Evolutionary conservation across 495 filamentous ascomycete species (phyloP).

Genomic region (Neurospora sp.): DNA sequence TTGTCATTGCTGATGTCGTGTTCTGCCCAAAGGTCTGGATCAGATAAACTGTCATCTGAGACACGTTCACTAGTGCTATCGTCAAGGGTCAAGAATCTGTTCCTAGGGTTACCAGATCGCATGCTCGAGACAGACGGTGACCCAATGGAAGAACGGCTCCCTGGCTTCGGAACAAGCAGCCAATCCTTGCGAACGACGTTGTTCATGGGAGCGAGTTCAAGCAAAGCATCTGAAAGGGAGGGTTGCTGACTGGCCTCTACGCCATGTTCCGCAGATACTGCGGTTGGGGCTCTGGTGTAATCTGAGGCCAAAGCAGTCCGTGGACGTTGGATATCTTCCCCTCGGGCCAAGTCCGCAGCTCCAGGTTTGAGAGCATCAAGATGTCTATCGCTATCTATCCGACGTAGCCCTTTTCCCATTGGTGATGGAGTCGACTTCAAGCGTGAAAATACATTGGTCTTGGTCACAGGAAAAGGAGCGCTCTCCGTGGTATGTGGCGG

Average conservation of each 20-base stretch:
- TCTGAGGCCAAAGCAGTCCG: not conserved
- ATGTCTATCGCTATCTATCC: slow-evolving; percentile 12
- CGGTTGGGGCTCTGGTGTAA: not conserved
- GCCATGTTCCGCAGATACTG: not conserved
- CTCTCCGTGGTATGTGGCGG: not conserved
- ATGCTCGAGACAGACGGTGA: slow-evolving; percentile 16
- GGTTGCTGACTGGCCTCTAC: not conserved
- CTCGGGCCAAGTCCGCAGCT: not conserved
- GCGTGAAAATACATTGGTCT: not conserved
- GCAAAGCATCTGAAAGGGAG: not conserved
- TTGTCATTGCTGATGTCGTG: not conserved
- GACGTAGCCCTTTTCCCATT: slow-evolving; percentile 1
- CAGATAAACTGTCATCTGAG: slow-evolving; percentile 19
- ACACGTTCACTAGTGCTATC: slow-evolving; percentile 13
- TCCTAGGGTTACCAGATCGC: slow-evolving; percentile 3
- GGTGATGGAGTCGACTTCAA: not conserved
- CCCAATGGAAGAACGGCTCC: not conserved
- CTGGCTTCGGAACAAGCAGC: not conserved
- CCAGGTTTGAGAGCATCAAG: not conserved
- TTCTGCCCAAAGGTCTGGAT: slow-evolving; percentile 13
- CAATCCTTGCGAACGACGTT: not conserved
- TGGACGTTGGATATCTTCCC: not conserved
- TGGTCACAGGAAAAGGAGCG: not conserved
- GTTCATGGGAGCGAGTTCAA: not conserved
- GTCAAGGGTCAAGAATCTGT: not conserved